phyloP scores from a whole-genome alignment of 2,329 filamentous ascomycete genomes.

The Elsinoe ampelina region DNA sequence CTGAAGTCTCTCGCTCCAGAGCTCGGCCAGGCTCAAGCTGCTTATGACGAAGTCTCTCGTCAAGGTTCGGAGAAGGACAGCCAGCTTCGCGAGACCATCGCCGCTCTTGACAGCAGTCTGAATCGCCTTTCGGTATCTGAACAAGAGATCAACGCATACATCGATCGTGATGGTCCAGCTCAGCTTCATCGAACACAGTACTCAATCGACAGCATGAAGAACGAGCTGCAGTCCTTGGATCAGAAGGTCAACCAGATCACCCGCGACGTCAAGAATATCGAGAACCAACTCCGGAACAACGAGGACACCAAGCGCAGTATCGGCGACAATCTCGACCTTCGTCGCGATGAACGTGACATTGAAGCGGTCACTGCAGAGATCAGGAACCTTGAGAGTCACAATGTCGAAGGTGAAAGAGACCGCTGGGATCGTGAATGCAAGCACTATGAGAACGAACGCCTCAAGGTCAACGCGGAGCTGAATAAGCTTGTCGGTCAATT shows the following conservation, averaged over 20 bases:
- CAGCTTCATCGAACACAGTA: slow-evolving; percentile 65
- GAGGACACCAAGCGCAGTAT: slow-evolving; percentile 81
- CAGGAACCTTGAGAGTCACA: slow-evolving; percentile 61
- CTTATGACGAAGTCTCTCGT: slow-evolving; percentile 66
- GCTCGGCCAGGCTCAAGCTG: slow-evolving; percentile 63
- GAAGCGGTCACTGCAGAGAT: slow-evolving; percentile 62
- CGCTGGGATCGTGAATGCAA: slow-evolving; percentile 62
- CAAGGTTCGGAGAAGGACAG: slow-evolving; percentile 65
- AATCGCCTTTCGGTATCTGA: slow-evolving; percentile 69
- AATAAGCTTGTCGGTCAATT: slow-evolving; percentile 67
- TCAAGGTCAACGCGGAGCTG: slow-evolving; percentile 61
- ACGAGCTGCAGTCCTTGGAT: slow-evolving; percentile 56
- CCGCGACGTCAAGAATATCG: slow-evolving; percentile 64
- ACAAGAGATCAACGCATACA: slow-evolving; percentile 69
- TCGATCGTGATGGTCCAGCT: slow-evolving; percentile 62
- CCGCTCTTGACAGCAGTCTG: slow-evolving; percentile 62
- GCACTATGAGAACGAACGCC: slow-evolving; percentile 57
- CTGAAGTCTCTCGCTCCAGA: slow-evolving; percentile 66
- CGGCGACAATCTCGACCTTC: slow-evolving; percentile 76
- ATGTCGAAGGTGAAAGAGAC: slow-evolving; percentile 73
- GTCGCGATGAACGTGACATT: slow-evolving; percentile 62
- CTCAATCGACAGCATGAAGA: slow-evolving; percentile 47
- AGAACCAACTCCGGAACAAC: slow-evolving; percentile 66
- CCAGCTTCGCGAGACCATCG: slow-evolving; percentile 59
- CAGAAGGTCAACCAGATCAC: slow-evolving; percentile 58